Percentiles rank a stretch among this genome's conserved stretches.
These are phyloP conservation scores for Phaeotremella skinneri DNA, from an alignment of 768 basidiomycete genomes.

Conservation along the genomic window DNA sequence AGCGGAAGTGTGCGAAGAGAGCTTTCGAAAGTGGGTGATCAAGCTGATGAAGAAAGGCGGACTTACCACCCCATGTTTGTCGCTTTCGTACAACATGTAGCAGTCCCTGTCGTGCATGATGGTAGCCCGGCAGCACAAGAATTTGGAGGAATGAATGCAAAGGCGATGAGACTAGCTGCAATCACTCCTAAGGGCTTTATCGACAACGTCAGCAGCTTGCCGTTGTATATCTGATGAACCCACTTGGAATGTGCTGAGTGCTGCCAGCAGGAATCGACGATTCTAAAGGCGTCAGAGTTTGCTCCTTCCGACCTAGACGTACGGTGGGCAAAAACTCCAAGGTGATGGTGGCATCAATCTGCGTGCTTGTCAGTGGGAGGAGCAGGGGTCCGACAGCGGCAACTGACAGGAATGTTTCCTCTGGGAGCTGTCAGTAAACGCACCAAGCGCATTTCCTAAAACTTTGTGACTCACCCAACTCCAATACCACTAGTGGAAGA, in stretches of 20 bases:
- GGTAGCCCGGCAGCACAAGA: slow-evolving; percentile 53
- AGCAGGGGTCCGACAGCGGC: not conserved
- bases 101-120: slow-evolving; percentile 32
- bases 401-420: slow-evolving; percentile 51
- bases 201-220: not conserved
- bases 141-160: slow-evolving; percentile 60
- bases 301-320: too few relatives aligned
- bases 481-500: slow-evolving; percentile 22
- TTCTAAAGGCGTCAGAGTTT: too few relatives aligned
- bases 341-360: slow-evolving; percentile 48
- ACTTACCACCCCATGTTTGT: slow-evolving; percentile 60
- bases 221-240: not conserved
- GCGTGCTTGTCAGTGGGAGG: not conserved
- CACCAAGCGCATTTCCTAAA: slow-evolving; percentile 15
- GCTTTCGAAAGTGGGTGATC: not conserved
- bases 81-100: slow-evolving; percentile 55
- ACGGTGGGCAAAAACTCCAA: slow-evolving; percentile 39
- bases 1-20: not conserved
- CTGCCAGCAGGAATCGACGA: slow-evolving; percentile 55
- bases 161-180: slow-evolving; percentile 58
- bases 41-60: not conserved
- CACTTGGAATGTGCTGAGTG: slow-evolving; percentile 55
- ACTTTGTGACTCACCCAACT: slow-evolving; percentile 16
- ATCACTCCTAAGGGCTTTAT: slow-evolving; percentile 55
- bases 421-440: slow-evolving; percentile 17